A percentile compares a stretch with the other conserved stretches of the same genome.
Evolutionary conservation across 148 eudicot species (phyloP).

Genomic region (Cornus florida): DNA sequence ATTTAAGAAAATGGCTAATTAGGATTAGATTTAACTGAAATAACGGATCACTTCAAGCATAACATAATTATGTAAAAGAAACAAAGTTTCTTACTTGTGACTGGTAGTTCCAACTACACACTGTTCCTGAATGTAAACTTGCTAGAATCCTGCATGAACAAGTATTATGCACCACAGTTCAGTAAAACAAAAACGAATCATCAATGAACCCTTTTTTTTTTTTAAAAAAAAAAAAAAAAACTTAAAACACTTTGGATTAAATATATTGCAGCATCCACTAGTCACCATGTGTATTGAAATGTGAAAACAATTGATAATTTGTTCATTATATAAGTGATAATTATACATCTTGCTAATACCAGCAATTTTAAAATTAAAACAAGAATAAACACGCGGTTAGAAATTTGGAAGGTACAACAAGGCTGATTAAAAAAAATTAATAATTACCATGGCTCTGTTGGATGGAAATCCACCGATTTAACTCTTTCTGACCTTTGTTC

Average conservation of each 20-base stretch:
- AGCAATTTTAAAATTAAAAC: neutral
- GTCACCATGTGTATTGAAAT: too few relatives aligned
- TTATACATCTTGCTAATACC: too few relatives aligned
- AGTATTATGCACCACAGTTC: neutral
- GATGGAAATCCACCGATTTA: neutral
- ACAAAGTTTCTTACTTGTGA: conserved; percentile 39
- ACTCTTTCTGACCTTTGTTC: neutral
- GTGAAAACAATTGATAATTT: neutral
- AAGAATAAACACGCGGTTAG: too few relatives aligned
- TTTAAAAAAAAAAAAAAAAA: too few relatives aligned
- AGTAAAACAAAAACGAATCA: too few relatives aligned
- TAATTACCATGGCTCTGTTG: neutral
- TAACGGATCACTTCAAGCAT: neutral
- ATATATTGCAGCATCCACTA: too few relatives aligned
- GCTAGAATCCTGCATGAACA: conserved; percentile 54
- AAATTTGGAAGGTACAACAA: neutral
- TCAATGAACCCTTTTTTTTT: too few relatives aligned
- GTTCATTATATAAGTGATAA: too few relatives aligned
- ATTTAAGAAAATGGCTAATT: too few relatives aligned
- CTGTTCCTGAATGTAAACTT: conserved; percentile 60
- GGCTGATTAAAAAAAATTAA: neutral
- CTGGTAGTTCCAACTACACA: conserved; percentile 69
- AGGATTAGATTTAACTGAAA: neutral
- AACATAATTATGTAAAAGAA: neutral
- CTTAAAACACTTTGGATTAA: too few relatives aligned